Evolutionary conservation across 495 filamentous ascomycete genomes (phyloP).

Genomic region (Parathielavia appendiculata): DNA sequence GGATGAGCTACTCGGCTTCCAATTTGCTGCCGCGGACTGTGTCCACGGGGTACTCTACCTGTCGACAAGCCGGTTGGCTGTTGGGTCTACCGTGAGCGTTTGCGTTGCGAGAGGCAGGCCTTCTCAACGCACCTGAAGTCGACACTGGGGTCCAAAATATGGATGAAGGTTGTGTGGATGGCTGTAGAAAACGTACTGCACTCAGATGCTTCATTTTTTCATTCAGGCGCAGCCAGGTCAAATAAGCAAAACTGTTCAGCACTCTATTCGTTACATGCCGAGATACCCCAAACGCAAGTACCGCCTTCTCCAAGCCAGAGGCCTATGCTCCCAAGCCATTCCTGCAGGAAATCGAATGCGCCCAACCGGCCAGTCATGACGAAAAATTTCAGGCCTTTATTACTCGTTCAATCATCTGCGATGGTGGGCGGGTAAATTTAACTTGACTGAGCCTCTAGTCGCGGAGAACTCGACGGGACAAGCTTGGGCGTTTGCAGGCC

Average conservation of each 20-base stretch:
- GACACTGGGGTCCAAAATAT: not conserved
- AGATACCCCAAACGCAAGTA: not conserved
- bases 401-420: not conserved
- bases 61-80: not conserved
- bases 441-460: not conserved
- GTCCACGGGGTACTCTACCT: not conserved
- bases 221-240: not conserved
- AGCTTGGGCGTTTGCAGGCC: slow-evolving; percentile 1
- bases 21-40: not conserved
- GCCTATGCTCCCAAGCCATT: not conserved
- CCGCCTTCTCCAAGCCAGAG: not conserved
- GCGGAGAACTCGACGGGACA: not conserved
- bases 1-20: not conserved
- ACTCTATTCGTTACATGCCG: not conserved
- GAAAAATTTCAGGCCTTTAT: not conserved
- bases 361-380: not conserved
- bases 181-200: no score
- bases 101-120: not conserved
- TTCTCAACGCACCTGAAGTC: not conserved
- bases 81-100: not conserved
- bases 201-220: not conserved
- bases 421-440: not conserved
- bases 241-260: not conserved
- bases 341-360: not conserved
- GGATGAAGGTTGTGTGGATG: not conserved